Base-by-base conservation (phyloP, 2,329 filamentous ascomycete genomes). In the Trichothecium sympodiale region DNA sequence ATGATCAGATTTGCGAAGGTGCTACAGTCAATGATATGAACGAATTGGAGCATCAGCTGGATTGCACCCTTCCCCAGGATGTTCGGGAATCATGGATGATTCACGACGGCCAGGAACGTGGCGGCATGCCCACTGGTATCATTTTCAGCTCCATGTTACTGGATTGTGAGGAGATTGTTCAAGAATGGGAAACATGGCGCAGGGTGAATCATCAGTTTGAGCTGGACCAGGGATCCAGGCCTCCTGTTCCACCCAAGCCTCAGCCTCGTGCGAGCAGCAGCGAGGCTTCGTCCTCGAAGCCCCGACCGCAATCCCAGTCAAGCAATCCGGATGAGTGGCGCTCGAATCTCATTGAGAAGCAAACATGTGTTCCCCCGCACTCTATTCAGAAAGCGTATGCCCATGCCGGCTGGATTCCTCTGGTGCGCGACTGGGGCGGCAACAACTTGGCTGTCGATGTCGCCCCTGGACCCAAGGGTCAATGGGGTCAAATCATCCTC, bases 171-270 rank as follows among this genome's bases (percentile, higher is more conserved):
- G 91, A 98, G 55, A 94, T 98, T 47, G 81, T 94, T 16, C 87
- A 95, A 57, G 91, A 98, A 56, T 96, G 89, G 85, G 82, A 84
- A 50, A 93, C 94, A 54, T 98, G 91, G 91, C 80, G 86, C 49
- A 79, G 76, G 43, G 91, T 98, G 43, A 94, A 94, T 53, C 78
- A 89, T 39, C 85, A 95, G 53, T 94, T 83, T 56, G 70, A 96
- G 40, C 69, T 74, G 29, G 69, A 76, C 55, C 20, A 25, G 10
- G 20, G 20, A 25, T 25, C 20, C 20, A 76, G 58, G 33, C 62
- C 59, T 50, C 69, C 64, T 45, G 65, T 56, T 54, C 78, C 61
- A 38, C 77, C 82, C 4, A 67, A 79, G 13, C 65, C 74, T 15
- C 79, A 83, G 3, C 69, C 78, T 35, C 81, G 76, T 42, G 81